Evolutionary conservation across 1,139 yeast genomes (phyloP).

Genomic region (Yamadazyma blattariae): DNA sequence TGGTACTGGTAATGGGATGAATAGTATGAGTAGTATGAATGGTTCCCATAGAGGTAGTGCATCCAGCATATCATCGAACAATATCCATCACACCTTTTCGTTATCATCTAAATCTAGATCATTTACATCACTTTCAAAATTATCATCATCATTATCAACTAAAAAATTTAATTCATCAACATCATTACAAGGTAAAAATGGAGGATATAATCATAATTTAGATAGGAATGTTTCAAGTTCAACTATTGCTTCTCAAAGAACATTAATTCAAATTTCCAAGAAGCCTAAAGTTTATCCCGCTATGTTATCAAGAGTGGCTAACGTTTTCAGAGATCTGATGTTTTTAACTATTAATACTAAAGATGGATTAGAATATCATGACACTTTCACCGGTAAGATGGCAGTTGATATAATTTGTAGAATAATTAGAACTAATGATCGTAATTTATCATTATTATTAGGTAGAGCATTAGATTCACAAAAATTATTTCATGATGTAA

Average conservation of each 20-base stretch:
- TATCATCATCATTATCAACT: constrained; percentile 34
- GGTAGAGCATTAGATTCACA: constrained; percentile 96
- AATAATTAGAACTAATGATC: constrained; percentile 83
- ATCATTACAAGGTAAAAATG: constrained; percentile 24
- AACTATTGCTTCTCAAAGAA: constrained; percentile 31
- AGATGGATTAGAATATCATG: constrained; percentile 93
- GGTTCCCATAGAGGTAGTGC: constrained; percentile 21
- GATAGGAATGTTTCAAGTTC: constrained; percentile 33
- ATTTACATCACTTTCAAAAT: constrained; percentile 41
- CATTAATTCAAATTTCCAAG: constrained; percentile 33
- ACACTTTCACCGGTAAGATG: constrained; percentile 91
- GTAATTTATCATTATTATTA: constrained; percentile 81
- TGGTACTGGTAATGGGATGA: constrained; percentile 4
- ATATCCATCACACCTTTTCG: constrained; percentile 34
- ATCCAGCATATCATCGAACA: constrained; percentile 7
- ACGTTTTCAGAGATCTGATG: constrained; percentile 68
- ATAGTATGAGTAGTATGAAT: too few relatives aligned
- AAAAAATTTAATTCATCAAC: constrained; percentile 39
- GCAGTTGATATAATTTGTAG: constrained; percentile 88
- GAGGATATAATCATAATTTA: too few relatives aligned
- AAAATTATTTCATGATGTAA: constrained; percentile 90
- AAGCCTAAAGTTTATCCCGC: constrained; percentile 86
- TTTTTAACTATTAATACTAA: constrained; percentile 78
- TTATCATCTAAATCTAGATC: constrained; percentile 43
- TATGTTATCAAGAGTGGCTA: constrained; percentile 79